Evolutionary conservation across 1,284 basidiomycete species (phyloP).

Genomic region (Rhizopogon parksii): DNA sequence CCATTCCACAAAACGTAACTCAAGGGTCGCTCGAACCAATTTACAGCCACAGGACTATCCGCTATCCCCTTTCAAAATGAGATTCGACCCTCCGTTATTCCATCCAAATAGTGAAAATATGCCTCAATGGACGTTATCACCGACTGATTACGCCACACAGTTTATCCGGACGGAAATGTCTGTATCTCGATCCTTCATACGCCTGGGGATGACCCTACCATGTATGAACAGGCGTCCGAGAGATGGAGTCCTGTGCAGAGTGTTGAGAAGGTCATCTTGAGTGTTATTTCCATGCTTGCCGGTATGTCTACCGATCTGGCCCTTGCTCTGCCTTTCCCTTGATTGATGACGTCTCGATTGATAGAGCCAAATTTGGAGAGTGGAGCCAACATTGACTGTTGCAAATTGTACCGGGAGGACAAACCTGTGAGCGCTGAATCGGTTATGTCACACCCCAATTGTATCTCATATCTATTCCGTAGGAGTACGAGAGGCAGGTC

Average conservation of each 20-base stretch:
- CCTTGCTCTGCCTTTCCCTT: neutral
- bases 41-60: constrained; percentile 85
- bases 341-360: constrained; percentile 7
- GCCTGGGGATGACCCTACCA: constrained; percentile 89
- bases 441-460: neutral
- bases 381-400: constrained; percentile 96
- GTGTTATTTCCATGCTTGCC: constrained; percentile 98
- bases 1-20: neutral
- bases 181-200: constrained; percentile 99
- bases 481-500: constrained; percentile 71
- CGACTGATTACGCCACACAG: constrained; percentile 31
- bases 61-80: constrained; percentile 96
- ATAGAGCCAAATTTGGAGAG: constrained; percentile 97
- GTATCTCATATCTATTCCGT: constrained; percentile 7
- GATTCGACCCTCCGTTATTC: constrained; percentile 93
- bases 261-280: constrained; percentile 93
- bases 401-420: constrained; percentile 91
- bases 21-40: neutral
- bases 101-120: constrained; percentile 86
- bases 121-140: constrained; percentile 1
- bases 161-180: constrained; percentile 91
- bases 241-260: constrained; percentile 98
- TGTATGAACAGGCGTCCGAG: constrained; percentile 92
- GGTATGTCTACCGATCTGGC: constrained; percentile 39
- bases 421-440: constrained; percentile 36